Evolutionary conservation across 345 rosid genomes (phyloP), one percentile per base, ranked within the genome.

Genomic region (Cardamine chenopodiifolia): DNA sequence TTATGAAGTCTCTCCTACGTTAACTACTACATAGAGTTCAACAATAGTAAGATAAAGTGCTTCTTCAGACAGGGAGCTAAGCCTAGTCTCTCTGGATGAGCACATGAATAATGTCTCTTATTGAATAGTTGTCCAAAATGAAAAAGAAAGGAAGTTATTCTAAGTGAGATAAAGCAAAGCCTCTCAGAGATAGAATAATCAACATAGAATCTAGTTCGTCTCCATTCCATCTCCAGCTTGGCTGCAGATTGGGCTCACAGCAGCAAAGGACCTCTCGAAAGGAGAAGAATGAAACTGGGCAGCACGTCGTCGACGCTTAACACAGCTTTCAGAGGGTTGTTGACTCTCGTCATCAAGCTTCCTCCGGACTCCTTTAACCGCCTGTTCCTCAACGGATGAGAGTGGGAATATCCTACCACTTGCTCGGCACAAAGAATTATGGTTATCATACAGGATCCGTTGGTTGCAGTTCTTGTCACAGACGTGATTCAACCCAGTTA

Each of bases 391-490:
- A 26, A 78, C 82, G 19, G 82, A 76, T 0, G 97, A 76, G 29
- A 93, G 89, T 40, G 94, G 97, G 76, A 87, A 90, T 53, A 89
- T 74, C 85, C 80, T 77, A 62, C 94, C 75, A 62, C 98, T 93
- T 7, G 87, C 98, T 28, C 87, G 92, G 85, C 97, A 93, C 77
- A 93, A 81, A 56, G 94, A 93, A 77, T 75, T 88, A 81, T 90
- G 94, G 81, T 93, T 93, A 84, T 93, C 98, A 76, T 90, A 93
- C 85, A 93, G 62, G 75, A 93, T 93, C 81, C 97, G 68, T 87
- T 90, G 97, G 85, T 93, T 79, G 81, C 98, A 93, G 72, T 93
- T 90, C 92, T 90, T 93, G 94, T 93, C 98, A 78, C 98, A 93
- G 76, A 90, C 89, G 81, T 93, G 97, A 56, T 86, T 90, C 49